Percentiles rank a stretch among this genome's conserved stretches.
These are phyloP conservation scores for Ogataea henricii DNA, from an alignment of 805 yeast species.

Conservation along the genomic window DNA sequence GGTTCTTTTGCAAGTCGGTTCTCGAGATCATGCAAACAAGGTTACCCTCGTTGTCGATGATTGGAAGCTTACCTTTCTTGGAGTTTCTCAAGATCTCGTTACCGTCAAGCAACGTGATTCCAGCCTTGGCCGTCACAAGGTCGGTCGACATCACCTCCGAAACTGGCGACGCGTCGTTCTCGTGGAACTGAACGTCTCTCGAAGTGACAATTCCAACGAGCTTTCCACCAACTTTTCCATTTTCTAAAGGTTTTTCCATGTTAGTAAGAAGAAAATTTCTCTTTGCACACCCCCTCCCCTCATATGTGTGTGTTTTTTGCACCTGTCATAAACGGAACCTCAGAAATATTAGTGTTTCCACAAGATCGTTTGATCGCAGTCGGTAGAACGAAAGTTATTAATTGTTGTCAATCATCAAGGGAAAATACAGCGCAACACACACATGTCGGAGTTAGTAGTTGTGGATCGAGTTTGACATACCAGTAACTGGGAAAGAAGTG, in stretches of 20 bases:
- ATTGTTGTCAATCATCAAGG: conserved; percentile 56
- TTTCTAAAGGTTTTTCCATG: conserved; percentile 49
- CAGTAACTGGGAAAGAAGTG: conserved; percentile 98
- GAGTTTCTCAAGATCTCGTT: conserved; percentile 87
- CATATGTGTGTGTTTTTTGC: background rate
- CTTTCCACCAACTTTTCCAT: conserved; percentile 85
- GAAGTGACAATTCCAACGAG: conserved; percentile 94
- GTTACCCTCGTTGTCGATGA: conserved; percentile 74
- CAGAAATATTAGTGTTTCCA: conserved; percentile 54
- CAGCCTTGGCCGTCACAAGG: conserved; percentile 78
- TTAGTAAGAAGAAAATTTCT: too few species aligned
- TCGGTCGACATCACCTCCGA: conserved; percentile 89
- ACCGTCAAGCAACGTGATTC: conserved; percentile 82
- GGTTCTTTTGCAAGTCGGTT: conserved; percentile 96
- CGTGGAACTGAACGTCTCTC: conserved; percentile 95
- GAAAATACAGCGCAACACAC: conserved; percentile 15
- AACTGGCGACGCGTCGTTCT: conserved; percentile 61
- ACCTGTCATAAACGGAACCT: background rate
- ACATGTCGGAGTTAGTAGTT: background rate
- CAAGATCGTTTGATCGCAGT: conserved; percentile 94
- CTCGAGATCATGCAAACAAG: conserved; percentile 88
- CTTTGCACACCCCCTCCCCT: too few species aligned
- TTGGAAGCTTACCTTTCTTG: conserved; percentile 97
- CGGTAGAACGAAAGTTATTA: conserved; percentile 99
- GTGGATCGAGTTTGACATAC: conserved; percentile 77